These are phyloP conservation scores for Dothistroma septosporum DNA, from an alignment of 2,329 filamentous ascomycete species.

Conservation along the genomic window DNA sequence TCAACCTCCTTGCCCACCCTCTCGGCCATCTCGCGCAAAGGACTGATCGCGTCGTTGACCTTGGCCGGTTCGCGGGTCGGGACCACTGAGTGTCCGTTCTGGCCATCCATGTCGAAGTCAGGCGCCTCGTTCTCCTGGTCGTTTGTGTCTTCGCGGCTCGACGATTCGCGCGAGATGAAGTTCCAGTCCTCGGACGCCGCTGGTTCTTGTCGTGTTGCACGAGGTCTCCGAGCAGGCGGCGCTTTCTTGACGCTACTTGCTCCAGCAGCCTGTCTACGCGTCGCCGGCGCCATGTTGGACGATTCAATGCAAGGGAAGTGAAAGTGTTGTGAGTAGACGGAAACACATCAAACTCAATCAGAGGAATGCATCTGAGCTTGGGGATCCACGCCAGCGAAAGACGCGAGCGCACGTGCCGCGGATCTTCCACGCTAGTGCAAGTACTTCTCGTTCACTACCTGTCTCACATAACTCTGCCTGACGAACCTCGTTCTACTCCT, in stretches of 20 bases:
- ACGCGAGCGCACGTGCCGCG: not conserved
- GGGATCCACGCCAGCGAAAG: not conserved
- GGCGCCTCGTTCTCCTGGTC: constrained; percentile 2
- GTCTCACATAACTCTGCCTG: not conserved
- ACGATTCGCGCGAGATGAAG: not conserved
- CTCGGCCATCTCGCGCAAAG: constrained; percentile 61
- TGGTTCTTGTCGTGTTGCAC: constrained; percentile 3
- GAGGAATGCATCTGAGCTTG: not conserved
- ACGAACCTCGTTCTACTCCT: constrained; percentile 11
- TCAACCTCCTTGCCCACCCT: constrained; percentile 77
- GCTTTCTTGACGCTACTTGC: constrained; percentile 5
- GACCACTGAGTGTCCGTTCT: constrained; percentile 1
- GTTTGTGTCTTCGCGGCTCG: not conserved
- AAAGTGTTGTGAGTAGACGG: not conserved
- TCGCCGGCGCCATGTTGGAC: constrained; percentile 6
- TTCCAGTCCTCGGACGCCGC: not conserved
- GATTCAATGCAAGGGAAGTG: not conserved
- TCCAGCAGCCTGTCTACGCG: constrained; percentile 4
- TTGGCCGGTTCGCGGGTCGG: constrained; percentile 5
- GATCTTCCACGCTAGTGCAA: not conserved
- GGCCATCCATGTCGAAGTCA: not conserved
- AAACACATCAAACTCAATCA: not conserved
- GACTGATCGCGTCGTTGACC: constrained; percentile 37
- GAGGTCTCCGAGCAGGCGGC: constrained; percentile 3
- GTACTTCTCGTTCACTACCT: no score